phyloP scores from a whole-genome alignment of 1,284 basidiomycete species.

The Xerocomus minutiporus region DNA sequence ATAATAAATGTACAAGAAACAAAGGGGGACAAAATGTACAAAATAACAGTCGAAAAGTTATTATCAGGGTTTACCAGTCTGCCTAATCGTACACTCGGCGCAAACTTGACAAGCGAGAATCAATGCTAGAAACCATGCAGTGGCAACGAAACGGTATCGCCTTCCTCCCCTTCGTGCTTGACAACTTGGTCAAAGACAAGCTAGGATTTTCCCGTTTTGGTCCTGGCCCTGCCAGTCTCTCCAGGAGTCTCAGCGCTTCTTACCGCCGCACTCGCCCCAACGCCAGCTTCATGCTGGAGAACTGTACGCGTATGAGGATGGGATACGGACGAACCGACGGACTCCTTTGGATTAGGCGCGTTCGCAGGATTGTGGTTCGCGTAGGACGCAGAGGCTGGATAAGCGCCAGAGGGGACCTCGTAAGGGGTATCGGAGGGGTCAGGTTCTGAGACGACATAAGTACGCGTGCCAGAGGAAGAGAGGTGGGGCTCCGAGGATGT shows the following conservation, averaged over 20 bases:
- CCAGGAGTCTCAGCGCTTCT: constrained; percentile 42
- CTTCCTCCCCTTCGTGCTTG: constrained; percentile 38
- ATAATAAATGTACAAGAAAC: neutral
- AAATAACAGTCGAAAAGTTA: constrained; percentile 5
- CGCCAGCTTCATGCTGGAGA: constrained; percentile 30
- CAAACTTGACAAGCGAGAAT: constrained; percentile 9
- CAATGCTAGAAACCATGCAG: neutral
- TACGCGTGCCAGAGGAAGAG: constrained; percentile 44
- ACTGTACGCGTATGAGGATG: constrained; percentile 38
- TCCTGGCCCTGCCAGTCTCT: constrained; percentile 36
- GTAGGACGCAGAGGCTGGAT: constrained; percentile 54
- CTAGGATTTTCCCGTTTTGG: constrained; percentile 37
- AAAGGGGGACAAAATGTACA: constrained; percentile 8
- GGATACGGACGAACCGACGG: constrained; percentile 40
- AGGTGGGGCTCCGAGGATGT: constrained; percentile 44
- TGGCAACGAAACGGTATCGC: constrained; percentile 1
- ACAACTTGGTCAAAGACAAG: constrained; percentile 30
- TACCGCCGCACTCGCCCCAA: constrained; percentile 45
- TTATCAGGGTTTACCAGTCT: neutral
- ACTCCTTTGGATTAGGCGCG: constrained; percentile 37
- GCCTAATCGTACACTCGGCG: constrained; percentile 24
- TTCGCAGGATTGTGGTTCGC: constrained; percentile 40
- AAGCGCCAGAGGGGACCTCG: constrained; percentile 63
- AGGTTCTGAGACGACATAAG: constrained; percentile 65
- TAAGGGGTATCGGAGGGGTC: constrained; percentile 55